Percentiles rank a stretch among this genome's conserved stretches.
phyloP scores from a whole-genome alignment of 768 basidiomycete genomes.

The Jaapia argillacea region DNA sequence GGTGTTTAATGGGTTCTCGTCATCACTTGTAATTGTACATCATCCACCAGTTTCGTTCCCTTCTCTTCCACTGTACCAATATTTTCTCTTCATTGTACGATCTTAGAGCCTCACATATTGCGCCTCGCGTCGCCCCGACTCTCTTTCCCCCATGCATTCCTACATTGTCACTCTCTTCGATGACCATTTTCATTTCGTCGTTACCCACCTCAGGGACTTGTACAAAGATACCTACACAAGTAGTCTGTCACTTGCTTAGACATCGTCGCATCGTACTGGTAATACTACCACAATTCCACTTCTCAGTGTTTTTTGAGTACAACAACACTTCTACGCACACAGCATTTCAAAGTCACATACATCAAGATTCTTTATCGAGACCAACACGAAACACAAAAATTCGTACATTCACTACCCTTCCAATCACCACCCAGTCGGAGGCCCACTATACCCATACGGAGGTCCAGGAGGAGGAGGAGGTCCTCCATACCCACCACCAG shows the following conservation, averaged over 20 bases:
- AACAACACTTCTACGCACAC: no score
- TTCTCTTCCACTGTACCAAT: no score
- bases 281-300: no score
- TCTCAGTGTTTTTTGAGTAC: no score
- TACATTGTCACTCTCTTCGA: not conserved
- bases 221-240: no score
- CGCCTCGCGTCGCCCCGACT: not conserved
- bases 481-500: not conserved
- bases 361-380: not conserved
- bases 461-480: slow-evolving; percentile 7
- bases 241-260: no score
- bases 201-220: not conserved
- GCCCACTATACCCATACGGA: not conserved
- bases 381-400: not conserved
- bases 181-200: slow-evolving; percentile 6
- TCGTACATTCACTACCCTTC: not conserved
- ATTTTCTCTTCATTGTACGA: no score
- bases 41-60: no score
- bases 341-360: not conserved
- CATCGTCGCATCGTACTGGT: no score
- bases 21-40: no score
- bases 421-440: not conserved
- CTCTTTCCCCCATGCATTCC: not conserved
- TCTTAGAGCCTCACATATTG: no score
- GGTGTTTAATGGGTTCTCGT: no score